Base-by-base conservation (phyloP, 1,284 basidiomycete species). In the Ustilago trichophora region DNA sequence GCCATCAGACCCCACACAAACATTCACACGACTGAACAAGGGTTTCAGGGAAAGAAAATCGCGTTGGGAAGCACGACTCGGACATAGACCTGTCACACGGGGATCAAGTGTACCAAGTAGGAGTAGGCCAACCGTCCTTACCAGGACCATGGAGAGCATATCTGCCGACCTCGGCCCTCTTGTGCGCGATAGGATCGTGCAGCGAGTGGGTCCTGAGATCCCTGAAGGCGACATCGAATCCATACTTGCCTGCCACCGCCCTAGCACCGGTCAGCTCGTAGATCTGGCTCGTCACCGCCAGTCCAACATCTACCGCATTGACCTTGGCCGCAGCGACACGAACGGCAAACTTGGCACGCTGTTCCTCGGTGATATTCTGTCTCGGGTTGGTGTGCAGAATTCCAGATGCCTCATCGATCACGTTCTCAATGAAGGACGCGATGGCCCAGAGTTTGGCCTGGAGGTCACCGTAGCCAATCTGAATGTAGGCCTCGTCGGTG, bases 121-220 rank as follows among this genome's bases (percentile, higher is more conserved):
- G 75, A 11, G 67, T 67, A 18, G 75, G 70, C 75, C 75, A 77
- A 10, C 73, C 75, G 25, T 77, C 75, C 45, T 75, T 54, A 8
- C 70, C 72, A 21, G 73, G 72, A 7, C 72, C 74, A 40, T 74
- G 57, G 21, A 81, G 67, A 24, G 70, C 56, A 27, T 48, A 78
- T 10, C 79, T 50, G 10, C 75, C 78, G 6, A 80, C 75, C 56
- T 80, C 78, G 0, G 76, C 78, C 24, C 66, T 48, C 62, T 78
- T 77, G 68, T 81, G 77, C 4, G 73, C 78, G 27, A 81, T 77
- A 10, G 80, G 81, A 50, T 82, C 80, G 64, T 81, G 81, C 37
- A 82, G 69, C 6, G 74, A 65, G 63, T 82, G 75, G 1, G 75
- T 77, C 27, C 75, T 52, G 26, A 77, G 36, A 31, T 77, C 75